Percentiles rank a stretch among this genome's conserved stretches.
Conservation (phyloP, 2,329 filamentous ascomycete genomes). For the Botrytis deweyae region DNA sequence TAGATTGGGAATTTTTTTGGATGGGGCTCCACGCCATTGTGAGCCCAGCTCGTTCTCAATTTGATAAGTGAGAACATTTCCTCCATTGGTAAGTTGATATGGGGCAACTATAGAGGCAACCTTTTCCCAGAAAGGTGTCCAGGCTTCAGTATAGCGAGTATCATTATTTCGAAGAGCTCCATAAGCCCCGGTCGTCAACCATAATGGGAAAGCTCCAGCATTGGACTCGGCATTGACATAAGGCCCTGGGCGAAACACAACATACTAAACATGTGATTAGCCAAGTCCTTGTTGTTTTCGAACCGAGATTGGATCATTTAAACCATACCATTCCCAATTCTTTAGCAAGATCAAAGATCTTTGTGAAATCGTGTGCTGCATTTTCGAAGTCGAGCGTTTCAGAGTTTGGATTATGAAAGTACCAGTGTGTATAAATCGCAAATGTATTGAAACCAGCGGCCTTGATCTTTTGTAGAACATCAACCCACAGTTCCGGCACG, state of each 20-base stretch:
- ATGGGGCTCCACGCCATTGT: constrained; percentile 45
- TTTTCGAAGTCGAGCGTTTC: constrained; percentile 68
- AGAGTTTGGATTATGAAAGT: constrained; percentile 55
- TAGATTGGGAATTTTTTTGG: constrained; percentile 48
- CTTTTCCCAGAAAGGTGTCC: constrained; percentile 53
- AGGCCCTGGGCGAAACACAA: constrained; percentile 69
- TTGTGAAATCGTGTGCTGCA: constrained; percentile 55
- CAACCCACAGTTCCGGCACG: constrained; percentile 62
- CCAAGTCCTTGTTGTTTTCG: not conserved
- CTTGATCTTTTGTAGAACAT: constrained; percentile 80
- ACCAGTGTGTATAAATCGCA: constrained; percentile 79
- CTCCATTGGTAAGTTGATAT: constrained; percentile 57
- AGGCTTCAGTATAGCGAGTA: constrained; percentile 51
- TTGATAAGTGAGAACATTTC: constrained; percentile 55
- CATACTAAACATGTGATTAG: constrained; percentile 27
- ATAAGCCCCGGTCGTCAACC: constrained; percentile 60
- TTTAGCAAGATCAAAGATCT: constrained; percentile 72
- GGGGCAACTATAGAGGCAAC: constrained; percentile 52
- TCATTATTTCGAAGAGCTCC: constrained; percentile 54
- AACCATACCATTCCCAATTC: constrained; percentile 64
- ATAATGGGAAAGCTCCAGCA: constrained; percentile 60
- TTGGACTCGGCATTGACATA: constrained; percentile 65
- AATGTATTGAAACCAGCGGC: constrained; percentile 71
- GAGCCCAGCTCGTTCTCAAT: constrained; percentile 56
- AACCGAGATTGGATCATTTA: not conserved